Evolutionary conservation across 139 green algal genomes (phyloP), one percentile per base, ranked within the genome.

Genomic region (Parachlorella kessleri): DNA sequence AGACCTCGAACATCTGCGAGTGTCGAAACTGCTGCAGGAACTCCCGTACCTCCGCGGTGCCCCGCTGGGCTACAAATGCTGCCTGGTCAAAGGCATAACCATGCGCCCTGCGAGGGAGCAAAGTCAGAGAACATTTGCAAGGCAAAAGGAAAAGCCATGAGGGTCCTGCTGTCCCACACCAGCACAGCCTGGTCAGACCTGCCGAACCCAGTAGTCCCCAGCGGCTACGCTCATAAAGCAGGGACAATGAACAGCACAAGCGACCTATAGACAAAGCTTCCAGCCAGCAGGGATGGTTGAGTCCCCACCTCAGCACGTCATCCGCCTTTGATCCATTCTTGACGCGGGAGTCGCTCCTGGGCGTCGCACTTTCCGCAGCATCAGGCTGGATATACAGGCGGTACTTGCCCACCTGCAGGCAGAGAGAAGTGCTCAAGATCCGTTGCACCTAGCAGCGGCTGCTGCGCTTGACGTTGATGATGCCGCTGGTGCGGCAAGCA

Each of bases 1-100:
- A 95, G 78, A 94, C 83, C 64, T 93, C 88, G 55, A 88, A 94
- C 88, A 96, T 80, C 89, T 96, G 91, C 72, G 87, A 93, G 81
- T 94, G 89, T 5, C 91, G 85, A 55, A 96, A 85, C 48, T 78
- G 23, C 1, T 66, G 28, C 32, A 94, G 76, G 71, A 96, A 94
- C 2, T 67, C 32, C 21, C 81, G 70, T 3, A 90, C 79, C 63
- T 78, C 64, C 18, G 88, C 81, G 37, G 83, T 91, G 64, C 83
- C 84, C 35, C 78, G 73, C 35, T 90, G 88, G 0, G 63, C 76
- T 14, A 93, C 84, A 71, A 94, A 91, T 0, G 74, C 80, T 2
- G 42, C n/a, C 55, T 92, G 86, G 72, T 94, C 86, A 85, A 94
- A 94, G 40, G 77, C 77, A 26, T 73, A 89, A 14, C 87, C 89